phyloP scores from a whole-genome alignment of 768 basidiomycete genomes.

The Tulasnella sp. region DNA sequence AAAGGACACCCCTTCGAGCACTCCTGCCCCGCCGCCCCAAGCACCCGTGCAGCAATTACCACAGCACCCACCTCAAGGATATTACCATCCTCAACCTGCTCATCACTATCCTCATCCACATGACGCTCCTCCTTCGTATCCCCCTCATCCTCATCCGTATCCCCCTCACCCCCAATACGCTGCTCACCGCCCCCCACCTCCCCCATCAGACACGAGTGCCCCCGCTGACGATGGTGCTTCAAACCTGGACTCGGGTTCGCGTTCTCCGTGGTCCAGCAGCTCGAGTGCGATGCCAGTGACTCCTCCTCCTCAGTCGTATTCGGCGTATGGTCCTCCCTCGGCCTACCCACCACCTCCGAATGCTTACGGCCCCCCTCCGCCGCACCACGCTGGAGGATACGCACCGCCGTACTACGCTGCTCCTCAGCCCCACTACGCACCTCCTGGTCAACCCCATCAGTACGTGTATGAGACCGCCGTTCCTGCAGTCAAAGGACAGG shows the following conservation, averaged over 20 bases:
- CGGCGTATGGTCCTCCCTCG: background rate
- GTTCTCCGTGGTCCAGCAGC: conserved; percentile 10
- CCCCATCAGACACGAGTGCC: conserved; percentile 4
- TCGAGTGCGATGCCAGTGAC: conserved; percentile 21
- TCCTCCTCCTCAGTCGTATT: conserved; percentile 8
- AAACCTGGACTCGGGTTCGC: conserved; percentile 5
- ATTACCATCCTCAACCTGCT: background rate
- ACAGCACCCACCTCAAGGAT: background rate
- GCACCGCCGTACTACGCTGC: conserved; percentile 16
- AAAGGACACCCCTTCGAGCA: conserved; percentile 3
- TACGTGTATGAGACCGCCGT: background rate
- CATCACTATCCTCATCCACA: conserved; percentile 15
- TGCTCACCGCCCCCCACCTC: background rate
- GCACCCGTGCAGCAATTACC: background rate
- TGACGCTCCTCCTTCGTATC: background rate
- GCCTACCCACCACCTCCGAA: background rate
- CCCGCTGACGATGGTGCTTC: conserved; percentile 17
- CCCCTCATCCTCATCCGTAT: background rate
- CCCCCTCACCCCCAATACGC: conserved; percentile 13
- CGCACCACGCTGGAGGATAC: background rate
- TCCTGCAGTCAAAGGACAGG: background rate
- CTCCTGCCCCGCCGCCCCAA: background rate
- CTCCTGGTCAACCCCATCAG: background rate
- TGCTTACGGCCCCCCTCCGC: background rate
- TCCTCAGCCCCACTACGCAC: conserved; percentile 11